phyloP scores from a whole-genome alignment of 2,329 filamentous ascomycete species.

The Apiospora rasikravindrae region DNA sequence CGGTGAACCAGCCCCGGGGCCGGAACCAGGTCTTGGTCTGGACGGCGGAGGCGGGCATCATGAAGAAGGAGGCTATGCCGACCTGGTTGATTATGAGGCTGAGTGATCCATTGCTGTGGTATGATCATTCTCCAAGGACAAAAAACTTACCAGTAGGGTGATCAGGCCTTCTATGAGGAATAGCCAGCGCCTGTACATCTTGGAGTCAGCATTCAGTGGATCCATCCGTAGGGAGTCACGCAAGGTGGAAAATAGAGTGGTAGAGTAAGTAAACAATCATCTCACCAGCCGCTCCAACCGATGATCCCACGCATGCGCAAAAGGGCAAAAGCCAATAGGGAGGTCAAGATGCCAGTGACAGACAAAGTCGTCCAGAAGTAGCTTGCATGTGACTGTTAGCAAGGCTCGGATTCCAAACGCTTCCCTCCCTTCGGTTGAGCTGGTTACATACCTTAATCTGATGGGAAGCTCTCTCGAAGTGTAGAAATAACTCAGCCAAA shows the following conservation, averaged over 20 bases:
- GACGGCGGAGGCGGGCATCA: slow-evolving; percentile 55
- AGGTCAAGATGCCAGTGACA: slow-evolving; percentile 39
- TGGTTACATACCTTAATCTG: slow-evolving; percentile 33
- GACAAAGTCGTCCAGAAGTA: slow-evolving; percentile 46
- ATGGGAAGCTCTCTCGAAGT: slow-evolving; percentile 45
- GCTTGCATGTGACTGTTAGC: background rate
- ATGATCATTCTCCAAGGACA: background rate
- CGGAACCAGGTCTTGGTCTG: slow-evolving; percentile 57
- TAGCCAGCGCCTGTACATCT: slow-evolving; percentile 44
- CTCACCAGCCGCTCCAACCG: slow-evolving; percentile 44
- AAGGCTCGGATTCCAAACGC: background rate
- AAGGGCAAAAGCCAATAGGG: slow-evolving; percentile 43
- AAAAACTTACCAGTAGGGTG: slow-evolving; percentile 44
- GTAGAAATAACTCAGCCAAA: slow-evolving; percentile 43
- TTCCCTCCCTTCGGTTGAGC: background rate
- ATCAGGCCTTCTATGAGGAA: slow-evolving; percentile 63
- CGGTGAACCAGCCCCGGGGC: slow-evolving; percentile 61
- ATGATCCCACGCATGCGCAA: slow-evolving; percentile 44
- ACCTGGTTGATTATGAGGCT: slow-evolving; percentile 35
- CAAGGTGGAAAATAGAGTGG: background rate
- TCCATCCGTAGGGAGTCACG: background rate
- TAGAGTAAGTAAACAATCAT: background rate
- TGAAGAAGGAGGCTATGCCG: slow-evolving; percentile 55
- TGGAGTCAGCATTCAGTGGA: no score
- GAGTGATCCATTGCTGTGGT: no score